Evolutionary conservation across 306 rosid genomes (phyloP), one percentile per base, ranked within the genome.

Genomic region (Echinosophora koreensis): DNA sequence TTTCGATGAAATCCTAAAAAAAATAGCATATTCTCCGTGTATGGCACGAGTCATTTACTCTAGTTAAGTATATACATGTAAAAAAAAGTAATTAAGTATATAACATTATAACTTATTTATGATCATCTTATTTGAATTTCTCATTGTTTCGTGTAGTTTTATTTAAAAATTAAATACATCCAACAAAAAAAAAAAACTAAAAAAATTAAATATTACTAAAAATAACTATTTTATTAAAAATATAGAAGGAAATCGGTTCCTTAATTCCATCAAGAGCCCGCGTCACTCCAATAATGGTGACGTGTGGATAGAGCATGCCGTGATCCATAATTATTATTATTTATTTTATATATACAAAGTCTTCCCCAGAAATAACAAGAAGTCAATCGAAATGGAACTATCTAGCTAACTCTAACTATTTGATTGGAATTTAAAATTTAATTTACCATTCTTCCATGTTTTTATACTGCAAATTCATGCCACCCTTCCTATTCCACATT

Each of bases 221-320:
- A 35, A 35, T 35, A 35, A 35, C 4, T 35, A 35, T 35, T 35
- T 35, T 35, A 35, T 35, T 35, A 35, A 35, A 22, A 22, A 22
- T 22, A 11, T 0, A 47, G 7, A 47, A 47, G 13, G 13, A 47
- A 47, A 46, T 13, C 1, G 62, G 34, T 15, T 16, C 32, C 11
- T 41, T 73, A 73, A 58, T 41, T 27, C 4, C 15, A 58, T 39
- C 5, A 57, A 17, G 38, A n/a, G 6, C 4, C 1, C 4, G 14
- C 30, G 9, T 44, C 12, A 44, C n/a, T 11, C 12, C 32, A 30
- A 42, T 8, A 44, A 50, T 17, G 28, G 30, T 68, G 70, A 68
- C 76, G 69, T 32, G 62, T 32, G 54, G 50, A 55, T 5, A 4
- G 63, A 47, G 77, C 32, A 18, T 59, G 70, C 34, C 69, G 73